These are phyloP conservation scores for Peronospora farinosa DNA, from an alignment of 352 stramenopile genomes.

Conservation along the genomic window DNA sequence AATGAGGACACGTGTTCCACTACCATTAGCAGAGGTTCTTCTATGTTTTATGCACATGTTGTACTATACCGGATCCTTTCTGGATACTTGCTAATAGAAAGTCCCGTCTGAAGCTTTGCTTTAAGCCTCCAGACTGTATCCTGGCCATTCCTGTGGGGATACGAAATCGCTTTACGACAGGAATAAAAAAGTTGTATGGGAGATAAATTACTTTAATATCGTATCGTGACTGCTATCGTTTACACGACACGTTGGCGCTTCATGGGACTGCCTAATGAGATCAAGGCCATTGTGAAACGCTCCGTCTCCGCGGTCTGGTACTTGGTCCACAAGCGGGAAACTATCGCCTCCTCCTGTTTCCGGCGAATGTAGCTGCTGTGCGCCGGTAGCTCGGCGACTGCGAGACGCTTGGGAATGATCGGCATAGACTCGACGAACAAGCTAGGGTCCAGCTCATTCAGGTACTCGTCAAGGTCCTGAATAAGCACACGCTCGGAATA, in stretches of 20 bases:
- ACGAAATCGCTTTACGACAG: slow-evolving; percentile 14
- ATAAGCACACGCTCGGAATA: slow-evolving; percentile 29
- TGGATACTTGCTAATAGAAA: background rate
- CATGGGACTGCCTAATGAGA: slow-evolving; percentile 13
- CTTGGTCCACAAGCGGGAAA: slow-evolving; percentile 19
- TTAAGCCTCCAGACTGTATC: no score
- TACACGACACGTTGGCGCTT: slow-evolving; percentile 34
- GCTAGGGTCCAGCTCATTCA: slow-evolving; percentile 49
- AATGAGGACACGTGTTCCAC: no score
- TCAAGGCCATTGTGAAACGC: slow-evolving; percentile 4
- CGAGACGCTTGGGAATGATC: slow-evolving; percentile 3
- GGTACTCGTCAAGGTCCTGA: slow-evolving; percentile 40
- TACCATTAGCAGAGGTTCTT: no score
- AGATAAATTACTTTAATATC: slow-evolving; percentile 24
- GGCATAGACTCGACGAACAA: slow-evolving; percentile 27
- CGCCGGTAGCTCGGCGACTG: slow-evolving; percentile 21
- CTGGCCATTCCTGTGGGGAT: no score
- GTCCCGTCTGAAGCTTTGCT: slow-evolving; percentile 15
- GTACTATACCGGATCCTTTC: no score
- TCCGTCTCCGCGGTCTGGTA: slow-evolving; percentile 20
- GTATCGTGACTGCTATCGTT: slow-evolving; percentile 19
- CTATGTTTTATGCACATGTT: no score
- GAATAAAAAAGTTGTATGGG: slow-evolving; percentile 4
- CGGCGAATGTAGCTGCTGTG: slow-evolving; percentile 36
- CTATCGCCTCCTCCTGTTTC: slow-evolving; percentile 36